A percentile compares a stretch with the other conserved stretches of the same genome.
Evolutionary conservation across 441 rosid species (phyloP).

Genomic region (Viola pubescens): DNA sequence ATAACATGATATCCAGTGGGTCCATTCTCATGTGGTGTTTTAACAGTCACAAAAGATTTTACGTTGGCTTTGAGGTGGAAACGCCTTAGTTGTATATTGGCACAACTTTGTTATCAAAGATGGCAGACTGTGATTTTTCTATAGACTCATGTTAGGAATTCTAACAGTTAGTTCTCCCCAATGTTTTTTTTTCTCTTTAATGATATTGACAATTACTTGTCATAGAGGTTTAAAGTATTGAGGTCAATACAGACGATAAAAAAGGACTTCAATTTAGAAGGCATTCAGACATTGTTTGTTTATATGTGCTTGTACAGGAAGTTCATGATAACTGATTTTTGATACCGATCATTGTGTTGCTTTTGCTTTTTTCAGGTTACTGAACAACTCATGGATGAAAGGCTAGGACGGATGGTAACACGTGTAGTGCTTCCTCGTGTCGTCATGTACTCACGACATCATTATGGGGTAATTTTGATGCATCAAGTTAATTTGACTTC

Average conservation of each 20-base stretch:
- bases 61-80: too few species aligned
- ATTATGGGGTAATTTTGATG: conserved; percentile 62
- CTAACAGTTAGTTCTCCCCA: too few species aligned
- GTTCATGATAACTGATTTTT: not conserved
- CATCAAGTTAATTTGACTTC: not conserved
- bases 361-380: conserved; percentile 49
- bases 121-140: too few species aligned
- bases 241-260: not conserved
- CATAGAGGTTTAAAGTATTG: too few species aligned
- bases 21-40: too few species aligned
- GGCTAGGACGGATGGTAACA: conserved; percentile 82
- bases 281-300: not conserved
- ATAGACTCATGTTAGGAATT: too few species aligned
- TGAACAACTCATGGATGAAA: conserved; percentile 85
- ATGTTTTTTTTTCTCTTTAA: too few species aligned
- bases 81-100: too few species aligned
- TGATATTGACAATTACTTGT: too few species aligned
- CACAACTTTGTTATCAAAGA: too few species aligned
- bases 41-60: too few species aligned
- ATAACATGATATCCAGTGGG: not conserved
- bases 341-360: not conserved
- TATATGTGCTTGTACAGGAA: not conserved
- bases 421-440: conserved; percentile 98
- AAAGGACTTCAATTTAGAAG: not conserved
- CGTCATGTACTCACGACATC: conserved; percentile 91